These are phyloP conservation scores for Salix udensis DNA, from an alignment of 345 rosid genomes.

Conservation along the genomic window DNA sequence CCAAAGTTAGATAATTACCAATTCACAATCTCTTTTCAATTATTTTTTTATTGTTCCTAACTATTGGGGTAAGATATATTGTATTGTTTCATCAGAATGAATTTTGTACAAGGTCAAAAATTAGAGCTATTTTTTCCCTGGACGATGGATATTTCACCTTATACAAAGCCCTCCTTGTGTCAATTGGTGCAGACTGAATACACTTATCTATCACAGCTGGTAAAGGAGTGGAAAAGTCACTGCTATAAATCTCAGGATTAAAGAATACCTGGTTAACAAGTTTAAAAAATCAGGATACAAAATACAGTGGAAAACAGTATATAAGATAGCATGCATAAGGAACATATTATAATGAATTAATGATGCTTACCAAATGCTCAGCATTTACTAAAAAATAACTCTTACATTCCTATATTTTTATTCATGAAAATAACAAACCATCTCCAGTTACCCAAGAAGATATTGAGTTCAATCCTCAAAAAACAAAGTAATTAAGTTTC, in stretches of 20 bases:
- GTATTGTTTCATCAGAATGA: not conserved
- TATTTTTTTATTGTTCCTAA: not conserved
- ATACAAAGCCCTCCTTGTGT: constrained; percentile 94
- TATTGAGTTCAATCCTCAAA: not conserved
- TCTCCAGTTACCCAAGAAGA: not conserved
- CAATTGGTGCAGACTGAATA: constrained; percentile 96
- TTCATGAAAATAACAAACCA: not conserved
- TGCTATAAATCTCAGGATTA: constrained; percentile 87
- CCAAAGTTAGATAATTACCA: not conserved
- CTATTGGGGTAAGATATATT: not conserved
- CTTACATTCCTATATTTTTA: not conserved
- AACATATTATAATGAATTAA: constrained; percentile 3
- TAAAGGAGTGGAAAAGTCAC: constrained; percentile 66
- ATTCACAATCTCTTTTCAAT: not conserved
- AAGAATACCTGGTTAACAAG: constrained; percentile 70
- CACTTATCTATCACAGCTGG: constrained; percentile 91
- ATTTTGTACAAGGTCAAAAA: constrained; percentile 9
- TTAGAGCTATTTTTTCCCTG: not conserved
- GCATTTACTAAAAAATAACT: not conserved
- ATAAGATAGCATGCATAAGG: constrained; percentile 6
- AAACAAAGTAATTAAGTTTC: not conserved
- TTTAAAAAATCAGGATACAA: constrained; percentile 12
- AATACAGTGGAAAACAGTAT: constrained; percentile 7
- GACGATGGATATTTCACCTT: constrained; percentile 46
- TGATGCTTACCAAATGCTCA: not conserved